Conservation (phyloP, 441 rosid genomes). For the Flueggea neowawraea region DNA sequence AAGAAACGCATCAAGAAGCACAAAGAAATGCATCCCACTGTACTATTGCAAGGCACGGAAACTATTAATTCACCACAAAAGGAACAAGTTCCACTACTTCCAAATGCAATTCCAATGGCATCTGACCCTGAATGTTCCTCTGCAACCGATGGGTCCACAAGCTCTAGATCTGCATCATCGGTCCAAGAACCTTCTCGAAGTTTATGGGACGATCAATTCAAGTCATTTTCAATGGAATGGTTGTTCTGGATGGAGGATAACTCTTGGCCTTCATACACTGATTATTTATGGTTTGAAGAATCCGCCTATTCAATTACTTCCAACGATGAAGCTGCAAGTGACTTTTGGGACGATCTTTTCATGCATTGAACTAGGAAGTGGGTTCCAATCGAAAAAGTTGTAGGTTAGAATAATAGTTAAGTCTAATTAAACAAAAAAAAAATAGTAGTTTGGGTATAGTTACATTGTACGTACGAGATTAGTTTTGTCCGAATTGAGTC, state of each 20-base stretch:
- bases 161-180: neutral
- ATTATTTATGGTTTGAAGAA: neutral
- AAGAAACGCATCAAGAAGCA: constrained; percentile 13
- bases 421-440: too few relatives aligned
- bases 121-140: too few relatives aligned
- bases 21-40: neutral
- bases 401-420: too few relatives aligned
- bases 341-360: neutral
- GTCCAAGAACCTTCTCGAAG: neutral
- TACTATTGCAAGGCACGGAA: neutral
- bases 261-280: neutral
- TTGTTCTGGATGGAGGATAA: neutral
- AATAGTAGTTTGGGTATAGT: too few relatives aligned
- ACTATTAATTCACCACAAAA: neutral
- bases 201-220: neutral
- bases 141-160: neutral
- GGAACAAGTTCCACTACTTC: too few relatives aligned
- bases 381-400: too few relatives aligned
- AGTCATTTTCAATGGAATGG: neutral
- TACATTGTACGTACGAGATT: too few relatives aligned
- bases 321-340: neutral
- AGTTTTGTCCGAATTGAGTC: too few relatives aligned
- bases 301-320: neutral
- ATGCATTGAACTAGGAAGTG: too few relatives aligned
- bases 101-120: too few relatives aligned